These are phyloP conservation scores for Talaromyces sp. DNA, from an alignment of 2,329 filamentous ascomycete species.

Conservation along the genomic window DNA sequence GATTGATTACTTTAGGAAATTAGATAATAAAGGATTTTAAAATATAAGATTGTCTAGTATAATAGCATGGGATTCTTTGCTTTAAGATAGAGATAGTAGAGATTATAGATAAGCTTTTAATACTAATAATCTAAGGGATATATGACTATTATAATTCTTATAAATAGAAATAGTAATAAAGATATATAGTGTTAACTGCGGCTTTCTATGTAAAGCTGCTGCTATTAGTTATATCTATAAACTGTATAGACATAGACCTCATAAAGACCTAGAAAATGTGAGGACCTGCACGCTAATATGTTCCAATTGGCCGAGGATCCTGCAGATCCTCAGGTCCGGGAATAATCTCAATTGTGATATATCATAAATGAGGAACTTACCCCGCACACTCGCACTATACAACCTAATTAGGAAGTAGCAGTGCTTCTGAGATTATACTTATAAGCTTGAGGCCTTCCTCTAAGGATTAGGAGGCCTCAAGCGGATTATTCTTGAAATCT, in stretches of 20 bases:
- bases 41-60: background rate
- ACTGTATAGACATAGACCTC: background rate
- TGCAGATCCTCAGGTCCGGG: no score
- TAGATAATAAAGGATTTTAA: background rate
- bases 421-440: no score
- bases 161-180: slow-evolving; percentile 32
- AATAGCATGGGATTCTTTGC: slow-evolving; percentile 12
- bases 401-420: no score
- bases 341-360: no score
- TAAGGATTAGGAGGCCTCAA: no score
- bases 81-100: slow-evolving; percentile 21
- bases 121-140: slow-evolving; percentile 35
- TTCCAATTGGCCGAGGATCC: no score
- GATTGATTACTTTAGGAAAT: background rate
- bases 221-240: background rate
- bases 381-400: no score
- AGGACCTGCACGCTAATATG: no score
- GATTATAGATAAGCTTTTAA: slow-evolving; percentile 25
- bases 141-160: slow-evolving; percentile 33
- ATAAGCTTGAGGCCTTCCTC: no score
- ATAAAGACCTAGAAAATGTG: background rate
- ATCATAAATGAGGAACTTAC: no score
- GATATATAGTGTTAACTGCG: slow-evolving; percentile 24
- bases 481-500: no score
- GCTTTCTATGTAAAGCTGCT: slow-evolving; percentile 19